A percentile compares a stretch with the other conserved stretches of the same genome.
These are phyloP conservation scores for Mallotus nudiflorus DNA, from an alignment of 345 rosid genomes.

Conservation along the genomic window DNA sequence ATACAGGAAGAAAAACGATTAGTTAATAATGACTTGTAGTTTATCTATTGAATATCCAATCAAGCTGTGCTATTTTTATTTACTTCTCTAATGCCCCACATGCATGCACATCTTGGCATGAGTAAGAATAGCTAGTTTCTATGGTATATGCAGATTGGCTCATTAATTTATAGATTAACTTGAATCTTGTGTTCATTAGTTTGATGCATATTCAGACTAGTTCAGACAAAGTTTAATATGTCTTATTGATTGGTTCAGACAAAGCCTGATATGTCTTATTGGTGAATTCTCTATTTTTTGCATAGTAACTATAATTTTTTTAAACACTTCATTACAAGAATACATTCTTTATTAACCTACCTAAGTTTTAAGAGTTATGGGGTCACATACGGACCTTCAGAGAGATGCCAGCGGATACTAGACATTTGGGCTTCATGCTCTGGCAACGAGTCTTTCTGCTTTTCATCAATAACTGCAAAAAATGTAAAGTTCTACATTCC, in stretches of 20 bases:
- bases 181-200: neutral
- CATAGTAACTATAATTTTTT: too few relatives aligned
- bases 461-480: conserved; percentile 76
- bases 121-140: neutral
- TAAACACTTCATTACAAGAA: too few relatives aligned
- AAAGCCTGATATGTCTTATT: neutral
- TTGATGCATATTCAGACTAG: neutral
- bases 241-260: neutral
- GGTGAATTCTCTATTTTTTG: neutral
- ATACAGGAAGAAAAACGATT: neutral
- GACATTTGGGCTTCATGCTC: conserved; percentile 84
- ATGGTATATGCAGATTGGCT: neutral
- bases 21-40: conserved; percentile 2
- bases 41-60: neutral
- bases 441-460: conserved; percentile 65
- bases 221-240: neutral
- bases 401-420: conserved; percentile 88
- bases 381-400: conserved; percentile 48
- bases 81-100: neutral
- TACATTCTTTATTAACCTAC: too few relatives aligned
- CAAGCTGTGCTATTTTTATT: too few relatives aligned
- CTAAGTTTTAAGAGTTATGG: too few relatives aligned
- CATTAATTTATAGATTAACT: neutral
- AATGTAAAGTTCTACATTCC: conserved; percentile 27
- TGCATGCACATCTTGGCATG: neutral